A percentile compares a stretch with the other conserved stretches of the same genome.
These are phyloP conservation scores for Pleurotus sapidus DNA, from an alignment of 768 basidiomycete genomes.

Conservation along the genomic window DNA sequence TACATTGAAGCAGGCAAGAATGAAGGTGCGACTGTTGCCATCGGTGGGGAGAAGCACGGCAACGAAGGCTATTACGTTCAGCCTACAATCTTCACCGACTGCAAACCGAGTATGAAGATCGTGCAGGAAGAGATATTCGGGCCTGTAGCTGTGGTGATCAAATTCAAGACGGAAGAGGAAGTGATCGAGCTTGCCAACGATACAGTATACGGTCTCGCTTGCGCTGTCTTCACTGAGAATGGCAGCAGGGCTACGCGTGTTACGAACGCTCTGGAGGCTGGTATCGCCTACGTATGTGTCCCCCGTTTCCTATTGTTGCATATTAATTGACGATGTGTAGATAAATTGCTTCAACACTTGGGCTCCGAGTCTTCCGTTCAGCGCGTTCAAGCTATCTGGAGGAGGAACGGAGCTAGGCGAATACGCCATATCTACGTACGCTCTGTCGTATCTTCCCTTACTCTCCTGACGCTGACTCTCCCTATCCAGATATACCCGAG, in stretches of 20 bases:
- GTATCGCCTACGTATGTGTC: conserved; percentile 48
- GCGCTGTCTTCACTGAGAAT: conserved; percentile 19
- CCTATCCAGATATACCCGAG: too few species aligned
- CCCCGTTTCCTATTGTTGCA: background rate
- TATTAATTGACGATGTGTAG: conserved; percentile 13
- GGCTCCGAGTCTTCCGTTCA: conserved; percentile 55
- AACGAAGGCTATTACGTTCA: conserved; percentile 64
- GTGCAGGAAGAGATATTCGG: conserved; percentile 38
- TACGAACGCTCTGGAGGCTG: conserved; percentile 19
- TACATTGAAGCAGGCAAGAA: conserved; percentile 72
- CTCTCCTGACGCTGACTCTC: too few species aligned
- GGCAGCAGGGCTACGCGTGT: conserved; percentile 18
- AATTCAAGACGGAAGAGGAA: too few species aligned
- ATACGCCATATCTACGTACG: too few species aligned
- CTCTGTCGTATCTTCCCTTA: too few species aligned
- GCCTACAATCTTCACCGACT: conserved; percentile 70
- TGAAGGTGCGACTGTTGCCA: conserved; percentile 60
- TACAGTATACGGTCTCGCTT: conserved; percentile 17
- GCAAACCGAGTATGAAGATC: conserved; percentile 63
- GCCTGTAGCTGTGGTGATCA: too few species aligned
- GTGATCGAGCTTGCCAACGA: too few species aligned
- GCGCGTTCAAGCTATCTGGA: conserved; percentile 83
- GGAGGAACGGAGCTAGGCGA: too few species aligned
- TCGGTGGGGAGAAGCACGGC: conserved; percentile 60
- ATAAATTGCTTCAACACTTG: conserved; percentile 34